These are phyloP conservation scores for Eucalyptus cloeziana DNA, from an alignment of 345 rosid species.

Conservation along the genomic window DNA sequence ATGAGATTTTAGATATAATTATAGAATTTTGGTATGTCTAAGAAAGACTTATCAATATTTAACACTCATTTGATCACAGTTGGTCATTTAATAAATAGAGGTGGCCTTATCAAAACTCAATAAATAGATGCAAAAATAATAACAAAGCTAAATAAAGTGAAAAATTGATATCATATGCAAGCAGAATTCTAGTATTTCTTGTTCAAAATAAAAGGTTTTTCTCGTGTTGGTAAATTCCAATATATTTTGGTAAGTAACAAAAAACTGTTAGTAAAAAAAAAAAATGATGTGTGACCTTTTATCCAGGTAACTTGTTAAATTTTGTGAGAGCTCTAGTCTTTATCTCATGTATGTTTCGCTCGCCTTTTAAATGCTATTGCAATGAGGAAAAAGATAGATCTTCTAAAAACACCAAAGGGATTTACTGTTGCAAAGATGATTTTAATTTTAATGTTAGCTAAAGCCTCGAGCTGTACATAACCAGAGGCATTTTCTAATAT, in stretches of 20 bases:
- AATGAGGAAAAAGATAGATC: background rate
- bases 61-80: background rate
- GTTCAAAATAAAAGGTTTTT: background rate
- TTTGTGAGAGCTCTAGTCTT: background rate
- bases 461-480: background rate
- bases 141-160: background rate
- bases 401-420: background rate
- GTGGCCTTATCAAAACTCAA: background rate
- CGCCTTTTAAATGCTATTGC: background rate
- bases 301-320: background rate
- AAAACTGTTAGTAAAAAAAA: background rate
- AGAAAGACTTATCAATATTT: background rate
- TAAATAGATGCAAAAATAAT: background rate
- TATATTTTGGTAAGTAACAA: background rate
- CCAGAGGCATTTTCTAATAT: background rate
- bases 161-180: accelerated
- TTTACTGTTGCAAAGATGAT: background rate
- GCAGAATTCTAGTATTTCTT: background rate
- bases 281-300: background rate
- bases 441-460: background rate
- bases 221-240: background rate
- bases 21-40: background rate
- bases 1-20: background rate
- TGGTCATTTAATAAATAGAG: background rate
- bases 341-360: background rate